Percentiles rank a stretch among this genome's conserved stretches.
Conservation (phyloP, 257 asterid species). For the Henckelia pumila region DNA sequence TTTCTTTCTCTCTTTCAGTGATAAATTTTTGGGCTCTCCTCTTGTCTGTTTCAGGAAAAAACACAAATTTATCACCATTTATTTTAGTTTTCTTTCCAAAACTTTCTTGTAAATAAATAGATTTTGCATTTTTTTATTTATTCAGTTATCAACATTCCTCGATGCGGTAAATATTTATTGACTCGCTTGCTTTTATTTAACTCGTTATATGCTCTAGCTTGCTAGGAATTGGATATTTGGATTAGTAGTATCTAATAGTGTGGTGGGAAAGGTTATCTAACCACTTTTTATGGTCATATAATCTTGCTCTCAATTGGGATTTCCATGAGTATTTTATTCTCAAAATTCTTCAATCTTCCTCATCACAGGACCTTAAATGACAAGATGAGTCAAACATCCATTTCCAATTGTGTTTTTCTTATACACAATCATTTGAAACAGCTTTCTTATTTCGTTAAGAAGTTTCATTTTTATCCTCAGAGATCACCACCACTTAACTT, state of each 20-base stretch:
- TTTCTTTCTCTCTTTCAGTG: conserved; percentile 18
- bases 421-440: neutral
- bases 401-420: neutral
- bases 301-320: neutral
- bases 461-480: neutral
- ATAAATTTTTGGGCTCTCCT: conserved; percentile 10
- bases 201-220: neutral
- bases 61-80: neutral
- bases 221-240: neutral
- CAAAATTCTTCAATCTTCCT: neutral
- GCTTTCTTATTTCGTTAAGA: neutral
- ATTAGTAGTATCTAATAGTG: neutral
- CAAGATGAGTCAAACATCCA: neutral
- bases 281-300: no score
- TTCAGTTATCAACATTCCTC: neutral
- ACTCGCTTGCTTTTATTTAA: neutral
- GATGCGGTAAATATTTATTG: neutral
- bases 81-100: neutral
- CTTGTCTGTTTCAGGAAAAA: neutral
- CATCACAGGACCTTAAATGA: neutral
- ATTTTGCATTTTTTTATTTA: neutral
- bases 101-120: neutral
- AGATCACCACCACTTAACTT: neutral
- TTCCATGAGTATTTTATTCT: neutral
- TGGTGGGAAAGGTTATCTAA: neutral